phyloP scores from a whole-genome alignment of 2,329 filamentous ascomycete species.

The Blastomyces emzantsi region DNA sequence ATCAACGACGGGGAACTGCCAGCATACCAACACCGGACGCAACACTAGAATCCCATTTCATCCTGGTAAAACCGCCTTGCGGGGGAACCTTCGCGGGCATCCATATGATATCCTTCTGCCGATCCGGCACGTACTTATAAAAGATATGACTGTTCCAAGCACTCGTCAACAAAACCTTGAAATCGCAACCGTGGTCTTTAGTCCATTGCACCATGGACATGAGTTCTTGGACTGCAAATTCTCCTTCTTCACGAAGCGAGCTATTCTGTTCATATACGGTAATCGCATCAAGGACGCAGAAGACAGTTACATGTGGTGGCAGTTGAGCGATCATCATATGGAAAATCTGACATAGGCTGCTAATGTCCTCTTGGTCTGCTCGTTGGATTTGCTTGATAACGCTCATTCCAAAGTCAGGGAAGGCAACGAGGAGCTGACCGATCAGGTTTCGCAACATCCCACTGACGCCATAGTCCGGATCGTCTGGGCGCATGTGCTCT shows the following conservation, averaged over 20 bases:
- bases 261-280: conserved; percentile 5
- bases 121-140: conserved; percentile 3
- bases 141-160: conserved; percentile 7
- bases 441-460: conserved; percentile 6
- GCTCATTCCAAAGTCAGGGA: conserved; percentile 4
- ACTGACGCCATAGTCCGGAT: conserved; percentile 4
- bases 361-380: neutral
- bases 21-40: neutral
- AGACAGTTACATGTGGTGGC: neutral
- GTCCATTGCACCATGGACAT: conserved; percentile 7
- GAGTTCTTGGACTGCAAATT: conserved; percentile 4
- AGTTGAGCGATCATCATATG: conserved; percentile 9
- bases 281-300: conserved; percentile 5
- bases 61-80: conserved; percentile 3
- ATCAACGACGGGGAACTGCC: neutral
- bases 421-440: conserved; percentile 1
- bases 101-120: conserved; percentile 4
- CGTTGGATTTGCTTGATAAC: conserved; percentile 5
- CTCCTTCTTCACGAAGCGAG: neutral
- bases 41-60: conserved; percentile 8
- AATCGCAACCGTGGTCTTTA: conserved; percentile 2
- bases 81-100: conserved; percentile 5
- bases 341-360: conserved; percentile 2
- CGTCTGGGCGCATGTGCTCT: neutral
- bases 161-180: conserved; percentile 7